Evolutionary conservation across 768 basidiomycete species (phyloP).

Genomic region (Boletellus sp.): DNA sequence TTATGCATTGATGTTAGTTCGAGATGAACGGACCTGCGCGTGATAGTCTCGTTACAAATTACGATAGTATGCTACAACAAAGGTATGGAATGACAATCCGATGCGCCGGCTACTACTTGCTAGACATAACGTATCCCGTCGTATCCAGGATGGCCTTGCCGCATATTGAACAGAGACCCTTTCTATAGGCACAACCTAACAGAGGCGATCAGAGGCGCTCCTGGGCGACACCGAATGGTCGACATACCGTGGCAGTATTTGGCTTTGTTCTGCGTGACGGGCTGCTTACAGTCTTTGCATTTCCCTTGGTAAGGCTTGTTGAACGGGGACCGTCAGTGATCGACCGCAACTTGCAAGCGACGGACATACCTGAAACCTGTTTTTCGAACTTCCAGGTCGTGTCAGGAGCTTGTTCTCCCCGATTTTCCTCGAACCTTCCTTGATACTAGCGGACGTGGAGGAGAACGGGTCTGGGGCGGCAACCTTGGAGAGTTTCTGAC

Average conservation of each 20-base stretch:
- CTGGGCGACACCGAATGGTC: constrained; percentile 1
- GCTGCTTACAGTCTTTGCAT: constrained; percentile 85
- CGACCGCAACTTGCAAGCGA: constrained; percentile 11
- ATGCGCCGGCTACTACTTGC: constrained; percentile 50
- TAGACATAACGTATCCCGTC: constrained; percentile 79
- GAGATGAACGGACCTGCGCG: too few relatives aligned
- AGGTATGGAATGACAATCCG: constrained; percentile 17
- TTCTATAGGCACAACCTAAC: constrained; percentile 83
- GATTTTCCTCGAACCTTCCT: constrained; percentile 74
- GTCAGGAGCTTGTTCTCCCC: constrained; percentile 81
- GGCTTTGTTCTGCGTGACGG: constrained; percentile 79
- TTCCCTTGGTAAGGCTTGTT: constrained; percentile 77
- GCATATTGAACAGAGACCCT: constrained; percentile 82
- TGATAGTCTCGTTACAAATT: background rate
- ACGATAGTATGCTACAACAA: constrained; percentile 18
- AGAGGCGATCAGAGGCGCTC: constrained; percentile 4
- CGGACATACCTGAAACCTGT: constrained; percentile 65
- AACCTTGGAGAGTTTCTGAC: constrained; percentile 84
- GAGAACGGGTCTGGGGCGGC: constrained; percentile 88
- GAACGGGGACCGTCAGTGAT: background rate
- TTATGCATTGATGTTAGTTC: background rate
- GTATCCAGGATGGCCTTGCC: constrained; percentile 86
- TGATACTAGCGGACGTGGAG: constrained; percentile 68
- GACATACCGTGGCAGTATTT: constrained; percentile 84
- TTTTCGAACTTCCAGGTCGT: constrained; percentile 68